Percentiles rank a stretch among this genome's conserved stretches.
Conservation (phyloP, 331 rosid genomes). For the Spiraea crenata region DNA sequence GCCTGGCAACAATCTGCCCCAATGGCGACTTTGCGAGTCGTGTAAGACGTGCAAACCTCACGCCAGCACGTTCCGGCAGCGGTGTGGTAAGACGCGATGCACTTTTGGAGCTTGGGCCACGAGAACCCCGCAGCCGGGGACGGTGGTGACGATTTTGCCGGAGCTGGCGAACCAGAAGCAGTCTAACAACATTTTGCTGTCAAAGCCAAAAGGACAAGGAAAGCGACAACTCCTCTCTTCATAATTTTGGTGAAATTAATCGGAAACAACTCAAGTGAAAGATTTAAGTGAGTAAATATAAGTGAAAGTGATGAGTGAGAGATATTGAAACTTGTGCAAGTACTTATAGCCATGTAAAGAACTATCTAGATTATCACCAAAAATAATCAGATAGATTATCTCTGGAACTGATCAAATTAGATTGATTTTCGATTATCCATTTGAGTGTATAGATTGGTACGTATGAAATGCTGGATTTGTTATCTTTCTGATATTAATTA, state of each 20-base stretch:
- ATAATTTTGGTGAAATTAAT: background rate
- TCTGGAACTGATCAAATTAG: no score
- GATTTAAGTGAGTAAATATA: no score
- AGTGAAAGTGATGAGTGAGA: no score
- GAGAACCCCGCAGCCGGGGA: background rate
- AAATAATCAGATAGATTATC: no score
- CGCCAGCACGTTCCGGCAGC: background rate
- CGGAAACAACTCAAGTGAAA: background rate
- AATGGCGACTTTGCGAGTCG: background rate
- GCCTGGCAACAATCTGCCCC: background rate
- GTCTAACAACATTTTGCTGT: background rate
- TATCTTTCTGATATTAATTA: no score
- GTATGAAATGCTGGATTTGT: no score
- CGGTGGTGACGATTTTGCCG: background rate
- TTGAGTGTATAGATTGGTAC: no score
- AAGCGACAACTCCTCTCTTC: background rate
- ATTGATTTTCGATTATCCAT: no score
- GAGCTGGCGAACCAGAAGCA: background rate
- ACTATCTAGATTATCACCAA: no score
- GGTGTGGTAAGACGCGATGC: background rate
- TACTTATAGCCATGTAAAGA: no score
- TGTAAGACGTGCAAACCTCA: background rate
- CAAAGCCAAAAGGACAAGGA: background rate
- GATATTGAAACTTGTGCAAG: background rate
- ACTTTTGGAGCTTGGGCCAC: background rate